Evolutionary conservation across 352 stramenopile species (phyloP), one percentile per base, ranked within the genome.

Genomic region (Peronospora destructor): DNA sequence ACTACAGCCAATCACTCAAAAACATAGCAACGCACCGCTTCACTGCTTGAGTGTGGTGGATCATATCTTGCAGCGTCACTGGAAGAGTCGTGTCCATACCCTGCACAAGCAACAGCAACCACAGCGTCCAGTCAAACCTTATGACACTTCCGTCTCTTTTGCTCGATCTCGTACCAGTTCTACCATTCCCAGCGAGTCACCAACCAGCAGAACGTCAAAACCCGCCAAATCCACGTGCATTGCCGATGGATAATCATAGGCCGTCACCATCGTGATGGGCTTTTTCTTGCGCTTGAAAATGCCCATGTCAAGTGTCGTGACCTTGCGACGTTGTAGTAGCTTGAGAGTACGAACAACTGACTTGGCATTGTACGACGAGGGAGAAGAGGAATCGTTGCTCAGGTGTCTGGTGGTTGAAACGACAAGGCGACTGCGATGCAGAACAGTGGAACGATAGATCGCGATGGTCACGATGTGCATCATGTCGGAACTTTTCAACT

Each of bases 261-360:
- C 95, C 25, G 97, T 99, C 17, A 99, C 89, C 95, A 99, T 98
- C n/a, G 89, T 97, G 53, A 99, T 98, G 38, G 96, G 96, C 39
- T 98, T 92, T 25, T 88, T 85, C 60, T 96, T 96, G 64, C 87
- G 74, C 70, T 97, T 97, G 59, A 90, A 77, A 60, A 91, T 85
- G 56, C 78, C 74, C 16, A 93, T 66, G 53, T 93, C 82, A 5
- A 87, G 57, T 50, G 82, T 91, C 51, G 79, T 84, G 47, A 93
- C 77, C 65, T 93, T 93, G 53, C 79, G 75, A 3, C 82, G 75
- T 67, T 93, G 76, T 51, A 93, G 64, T 48, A 93, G 64, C 67
- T 91, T 88, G 42, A 90, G 70, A 32, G 82, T 93, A 45, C 77
- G 77, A 45, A 73, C 77, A 14, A 73, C 59, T 0, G 71, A 50